phyloP scores from a whole-genome alignment of 192 early-diverging fungal genomes.

The Thoreauomyces humboldtii region DNA sequence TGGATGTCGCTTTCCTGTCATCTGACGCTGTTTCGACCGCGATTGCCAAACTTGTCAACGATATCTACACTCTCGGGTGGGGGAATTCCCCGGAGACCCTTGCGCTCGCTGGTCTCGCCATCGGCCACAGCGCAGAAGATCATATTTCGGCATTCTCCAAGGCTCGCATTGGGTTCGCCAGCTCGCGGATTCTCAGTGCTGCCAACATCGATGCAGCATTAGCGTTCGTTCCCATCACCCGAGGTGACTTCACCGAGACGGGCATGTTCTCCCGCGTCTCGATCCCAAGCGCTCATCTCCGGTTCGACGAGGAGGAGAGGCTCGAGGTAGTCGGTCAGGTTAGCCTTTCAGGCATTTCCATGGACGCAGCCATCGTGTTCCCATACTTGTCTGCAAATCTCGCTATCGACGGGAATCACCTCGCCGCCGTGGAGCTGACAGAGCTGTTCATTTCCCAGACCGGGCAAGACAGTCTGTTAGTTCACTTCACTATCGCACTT shows the following conservation, averaged over 20 bases:
- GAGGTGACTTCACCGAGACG: background rate
- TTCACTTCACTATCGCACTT: background rate
- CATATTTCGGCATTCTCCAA: constrained; percentile 1
- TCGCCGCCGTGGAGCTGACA: background rate
- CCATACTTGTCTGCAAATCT: background rate
- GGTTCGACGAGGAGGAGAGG: background rate
- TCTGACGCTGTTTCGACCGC: background rate
- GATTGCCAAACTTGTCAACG: background rate
- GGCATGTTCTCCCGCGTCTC: background rate
- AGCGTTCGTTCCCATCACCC: background rate
- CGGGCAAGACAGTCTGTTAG: background rate
- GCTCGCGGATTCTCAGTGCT: background rate
- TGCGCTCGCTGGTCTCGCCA: background rate
- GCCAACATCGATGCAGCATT: background rate
- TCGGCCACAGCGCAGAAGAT: constrained; percentile 1
- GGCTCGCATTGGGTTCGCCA: constrained; percentile 1
- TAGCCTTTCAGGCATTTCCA: background rate
- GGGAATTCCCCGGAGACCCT: background rate
- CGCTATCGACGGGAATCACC: background rate
- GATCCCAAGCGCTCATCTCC: background rate
- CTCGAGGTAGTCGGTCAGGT: background rate
- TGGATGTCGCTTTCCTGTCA: background rate
- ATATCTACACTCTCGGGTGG: constrained; percentile 1
- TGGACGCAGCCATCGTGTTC: background rate
- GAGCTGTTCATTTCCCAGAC: background rate